Conservation (phyloP, 208 protist species). For the Crithidia acanthocephali region DNA sequence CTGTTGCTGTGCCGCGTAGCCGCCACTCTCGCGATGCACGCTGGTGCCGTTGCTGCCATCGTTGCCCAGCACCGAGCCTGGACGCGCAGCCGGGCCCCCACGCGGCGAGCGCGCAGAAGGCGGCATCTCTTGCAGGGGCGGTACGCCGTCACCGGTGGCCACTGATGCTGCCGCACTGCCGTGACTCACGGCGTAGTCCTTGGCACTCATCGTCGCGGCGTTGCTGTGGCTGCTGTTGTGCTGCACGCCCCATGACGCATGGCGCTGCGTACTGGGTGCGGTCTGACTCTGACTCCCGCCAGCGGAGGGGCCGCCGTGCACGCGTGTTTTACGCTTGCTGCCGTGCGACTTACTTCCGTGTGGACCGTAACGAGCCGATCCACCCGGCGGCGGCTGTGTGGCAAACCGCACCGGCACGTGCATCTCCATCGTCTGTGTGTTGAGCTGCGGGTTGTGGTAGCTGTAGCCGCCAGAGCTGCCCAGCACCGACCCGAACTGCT, state of each 20-base stretch:
- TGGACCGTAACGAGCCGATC: not conserved
- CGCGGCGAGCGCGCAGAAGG: slow-evolving; percentile 1
- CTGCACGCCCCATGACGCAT: too few relatives aligned
- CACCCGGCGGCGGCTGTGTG: slow-evolving; percentile 12
- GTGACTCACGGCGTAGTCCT: too few relatives aligned
- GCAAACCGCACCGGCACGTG: slow-evolving; percentile 20
- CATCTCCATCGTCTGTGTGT: slow-evolving; percentile 40
- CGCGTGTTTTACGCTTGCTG: slow-evolving; percentile 4
- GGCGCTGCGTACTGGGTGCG: too few relatives aligned
- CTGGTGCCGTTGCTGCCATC: not conserved
- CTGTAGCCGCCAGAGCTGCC: slow-evolving; percentile 23
- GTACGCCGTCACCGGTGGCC: not conserved
- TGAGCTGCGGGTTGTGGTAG: slow-evolving; percentile 37
- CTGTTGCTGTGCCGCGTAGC: not conserved
- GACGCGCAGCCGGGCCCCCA: not conserved
- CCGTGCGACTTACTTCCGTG: slow-evolving; percentile 2
- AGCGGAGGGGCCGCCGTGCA: not conserved
- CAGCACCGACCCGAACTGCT: slow-evolving; percentile 21
- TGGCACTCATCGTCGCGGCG: too few relatives aligned
- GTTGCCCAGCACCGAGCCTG: not conserved
- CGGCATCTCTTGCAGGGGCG: not conserved
- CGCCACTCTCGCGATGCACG: not conserved
- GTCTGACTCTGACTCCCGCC: too few relatives aligned
- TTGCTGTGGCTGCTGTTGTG: too few relatives aligned
- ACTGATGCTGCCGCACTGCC: not conserved